Conservation (phyloP, 768 basidiomycete species). For the Suillus subalutaceus region DNA sequence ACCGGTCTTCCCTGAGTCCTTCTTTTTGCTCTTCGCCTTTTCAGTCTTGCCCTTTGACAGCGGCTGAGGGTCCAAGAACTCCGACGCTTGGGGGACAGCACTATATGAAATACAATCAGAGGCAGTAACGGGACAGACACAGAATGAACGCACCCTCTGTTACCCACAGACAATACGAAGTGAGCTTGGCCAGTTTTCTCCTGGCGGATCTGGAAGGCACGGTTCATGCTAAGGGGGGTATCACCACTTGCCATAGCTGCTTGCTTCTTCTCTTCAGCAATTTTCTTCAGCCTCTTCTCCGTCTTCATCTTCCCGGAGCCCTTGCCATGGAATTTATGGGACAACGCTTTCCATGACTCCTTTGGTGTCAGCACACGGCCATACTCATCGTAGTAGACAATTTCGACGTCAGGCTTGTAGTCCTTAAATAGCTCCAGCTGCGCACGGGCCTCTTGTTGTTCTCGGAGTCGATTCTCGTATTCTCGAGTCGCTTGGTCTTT, state of each 20-base stretch:
- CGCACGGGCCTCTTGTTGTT: slow-evolving; percentile 88
- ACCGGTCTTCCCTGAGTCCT: slow-evolving; percentile 56
- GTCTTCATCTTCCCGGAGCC: slow-evolving; percentile 96
- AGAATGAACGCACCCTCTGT: slow-evolving; percentile 68
- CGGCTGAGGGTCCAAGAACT: slow-evolving; percentile 80
- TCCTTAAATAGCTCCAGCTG: slow-evolving; percentile 82
- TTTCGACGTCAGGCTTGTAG: slow-evolving; percentile 97
- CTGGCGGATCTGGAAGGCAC: slow-evolving; percentile 90
- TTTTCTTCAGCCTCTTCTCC: slow-evolving; percentile 94
- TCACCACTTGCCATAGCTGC: slow-evolving; percentile 94
- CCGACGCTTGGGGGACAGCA: slow-evolving; percentile 83
- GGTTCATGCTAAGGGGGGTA: slow-evolving; percentile 94
- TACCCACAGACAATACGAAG: slow-evolving; percentile 93
- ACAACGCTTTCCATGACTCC: slow-evolving; percentile 98
- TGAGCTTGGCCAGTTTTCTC: slow-evolving; percentile 95
- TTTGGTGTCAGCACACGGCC: slow-evolving; percentile 86
- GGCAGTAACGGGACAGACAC: background rate
- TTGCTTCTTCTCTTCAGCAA: slow-evolving; percentile 96
- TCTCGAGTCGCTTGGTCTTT: slow-evolving; percentile 95
- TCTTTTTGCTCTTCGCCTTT: slow-evolving; percentile 80
- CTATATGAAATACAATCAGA: slow-evolving; percentile 40
- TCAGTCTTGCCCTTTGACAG: slow-evolving; percentile 84
- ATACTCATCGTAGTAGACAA: slow-evolving; percentile 96
- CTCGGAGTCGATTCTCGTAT: slow-evolving; percentile 89
- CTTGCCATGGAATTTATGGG: slow-evolving; percentile 98